phyloP scores from a whole-genome alignment of 768 basidiomycete species.

The Boletus reticuloceps region DNA sequence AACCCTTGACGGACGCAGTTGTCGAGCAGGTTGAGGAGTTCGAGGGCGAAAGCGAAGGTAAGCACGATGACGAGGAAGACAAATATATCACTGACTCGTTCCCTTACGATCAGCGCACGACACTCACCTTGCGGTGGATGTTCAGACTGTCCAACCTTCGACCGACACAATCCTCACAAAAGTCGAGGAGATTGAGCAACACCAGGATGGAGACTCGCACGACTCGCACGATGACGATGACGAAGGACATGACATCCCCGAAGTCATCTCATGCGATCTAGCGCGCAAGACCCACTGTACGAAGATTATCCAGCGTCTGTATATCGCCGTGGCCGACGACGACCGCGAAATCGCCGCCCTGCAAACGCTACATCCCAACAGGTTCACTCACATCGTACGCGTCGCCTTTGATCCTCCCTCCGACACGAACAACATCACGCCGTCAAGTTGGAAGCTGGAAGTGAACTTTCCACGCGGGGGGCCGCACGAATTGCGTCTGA shows the following conservation, averaged over 20 bases:
- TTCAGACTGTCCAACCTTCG: not conserved
- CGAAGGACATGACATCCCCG: not conserved
- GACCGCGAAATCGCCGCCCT: conserved; percentile 2
- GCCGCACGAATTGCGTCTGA: no score
- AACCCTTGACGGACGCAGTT: not conserved
- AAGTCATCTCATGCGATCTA: not conserved
- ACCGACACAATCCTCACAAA: not conserved
- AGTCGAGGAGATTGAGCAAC: not conserved
- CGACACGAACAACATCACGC: no score
- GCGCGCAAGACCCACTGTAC: not conserved
- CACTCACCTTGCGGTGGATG: not conserved
- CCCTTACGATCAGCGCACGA: not conserved
- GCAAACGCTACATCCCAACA: not conserved
- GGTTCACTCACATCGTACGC: not conserved
- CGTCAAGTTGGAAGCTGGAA: no score
- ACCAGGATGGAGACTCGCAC: not conserved
- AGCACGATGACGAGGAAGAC: not conserved
- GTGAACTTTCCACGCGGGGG: no score
- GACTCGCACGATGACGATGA: not conserved
- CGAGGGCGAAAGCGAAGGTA: not conserved
- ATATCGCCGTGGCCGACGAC: conserved; percentile 1
- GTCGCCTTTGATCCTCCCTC: no score
- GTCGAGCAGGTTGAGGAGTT: not conserved
- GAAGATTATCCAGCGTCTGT: not conserved
- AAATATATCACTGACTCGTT: not conserved